Evolutionary conservation across 495 filamentous ascomycete genomes (phyloP).

Genomic region (Xanthoparmelia taractica): DNA sequence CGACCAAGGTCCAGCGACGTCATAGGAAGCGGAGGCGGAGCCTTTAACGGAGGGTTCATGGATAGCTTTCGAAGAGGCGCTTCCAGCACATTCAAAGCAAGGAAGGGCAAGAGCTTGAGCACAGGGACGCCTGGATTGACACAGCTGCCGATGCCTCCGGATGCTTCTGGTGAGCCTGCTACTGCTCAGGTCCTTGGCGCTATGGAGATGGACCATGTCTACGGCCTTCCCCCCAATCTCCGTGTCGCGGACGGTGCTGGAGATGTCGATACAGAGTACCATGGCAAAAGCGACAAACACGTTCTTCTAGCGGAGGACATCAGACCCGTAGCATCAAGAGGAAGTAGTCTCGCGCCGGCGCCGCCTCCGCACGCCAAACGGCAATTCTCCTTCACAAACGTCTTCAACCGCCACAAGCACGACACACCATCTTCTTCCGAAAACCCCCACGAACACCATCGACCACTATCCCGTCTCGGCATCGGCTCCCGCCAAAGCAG

Average conservation of each 20-base stretch:
- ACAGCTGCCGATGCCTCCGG: constrained; percentile 32
- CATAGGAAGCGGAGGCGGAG: constrained; percentile 23
- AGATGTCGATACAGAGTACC: constrained; percentile 10
- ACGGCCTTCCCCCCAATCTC: constrained; percentile 24
- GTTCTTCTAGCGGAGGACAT: constrained; percentile 38
- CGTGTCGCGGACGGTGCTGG: constrained; percentile 3
- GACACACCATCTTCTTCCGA: constrained; percentile 32
- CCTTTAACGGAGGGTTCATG: constrained; percentile 40
- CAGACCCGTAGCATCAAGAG: constrained; percentile 23
- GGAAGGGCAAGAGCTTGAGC: constrained; percentile 16
- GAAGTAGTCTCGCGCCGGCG: constrained; percentile 30
- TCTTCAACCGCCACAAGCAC: constrained; percentile 51
- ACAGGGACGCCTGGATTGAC: constrained; percentile 27
- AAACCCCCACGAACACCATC: constrained; percentile 19
- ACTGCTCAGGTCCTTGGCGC: constrained; percentile 9
- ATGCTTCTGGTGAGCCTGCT: constrained; percentile 19
- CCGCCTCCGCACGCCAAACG: constrained; percentile 48
- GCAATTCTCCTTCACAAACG: constrained; percentile 86
- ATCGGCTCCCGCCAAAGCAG: constrained; percentile 33
- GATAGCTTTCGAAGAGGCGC: constrained; percentile 50
- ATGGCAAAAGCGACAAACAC: constrained; percentile 17
- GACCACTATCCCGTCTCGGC: constrained; percentile 33
- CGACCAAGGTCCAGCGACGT: constrained; percentile 29
- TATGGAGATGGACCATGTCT: constrained; percentile 31
- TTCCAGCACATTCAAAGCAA: constrained; percentile 27